Conservation (phyloP, 2,329 filamentous ascomycete species). For the Microthyrium microscopicum region DNA sequence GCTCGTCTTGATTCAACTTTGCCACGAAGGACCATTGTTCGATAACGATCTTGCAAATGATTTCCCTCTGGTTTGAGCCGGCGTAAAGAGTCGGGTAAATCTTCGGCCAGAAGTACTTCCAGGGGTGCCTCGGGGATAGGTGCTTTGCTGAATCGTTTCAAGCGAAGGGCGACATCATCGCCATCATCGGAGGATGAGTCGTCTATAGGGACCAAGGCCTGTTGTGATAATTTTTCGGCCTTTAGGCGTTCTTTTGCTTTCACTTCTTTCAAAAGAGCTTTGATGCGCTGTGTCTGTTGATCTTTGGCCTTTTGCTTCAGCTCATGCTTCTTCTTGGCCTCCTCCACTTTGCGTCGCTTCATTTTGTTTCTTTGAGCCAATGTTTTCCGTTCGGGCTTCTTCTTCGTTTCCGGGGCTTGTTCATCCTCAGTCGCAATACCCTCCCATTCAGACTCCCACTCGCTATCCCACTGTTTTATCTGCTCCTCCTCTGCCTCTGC, state of each 20-base stretch:
- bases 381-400: slow-evolving; percentile 9
- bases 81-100: slow-evolving; percentile 32
- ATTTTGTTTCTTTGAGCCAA: slow-evolving; percentile 9
- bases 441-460: slow-evolving; percentile 10
- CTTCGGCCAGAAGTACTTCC: slow-evolving; percentile 32
- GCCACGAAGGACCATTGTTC: slow-evolving; percentile 73
- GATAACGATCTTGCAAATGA: slow-evolving; percentile 76
- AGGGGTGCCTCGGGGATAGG: slow-evolving; percentile 47
- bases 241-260: slow-evolving; percentile 1
- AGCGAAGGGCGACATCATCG: slow-evolving; percentile 33
- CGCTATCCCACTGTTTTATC: slow-evolving; percentile 27
- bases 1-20: slow-evolving; percentile 73
- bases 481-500: slow-evolving; percentile 44
- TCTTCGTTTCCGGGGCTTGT: slow-evolving; percentile 4
- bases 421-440: slow-evolving; percentile 9
- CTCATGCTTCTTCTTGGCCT: slow-evolving; percentile 46
- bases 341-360: slow-evolving; percentile 33
- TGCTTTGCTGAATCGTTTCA: slow-evolving; percentile 57
- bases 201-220: slow-evolving; percentile 1
- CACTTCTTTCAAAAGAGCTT: slow-evolving; percentile 14
- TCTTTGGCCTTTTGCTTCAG: slow-evolving; percentile 35
- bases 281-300: slow-evolving; percentile 13
- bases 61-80: slow-evolving; percentile 80
- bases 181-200: slow-evolving; percentile 12
- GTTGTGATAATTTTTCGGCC: not conserved